Conservation (phyloP, 495 filamentous ascomycete species). For the Penicillium bovifimosum region DNA sequence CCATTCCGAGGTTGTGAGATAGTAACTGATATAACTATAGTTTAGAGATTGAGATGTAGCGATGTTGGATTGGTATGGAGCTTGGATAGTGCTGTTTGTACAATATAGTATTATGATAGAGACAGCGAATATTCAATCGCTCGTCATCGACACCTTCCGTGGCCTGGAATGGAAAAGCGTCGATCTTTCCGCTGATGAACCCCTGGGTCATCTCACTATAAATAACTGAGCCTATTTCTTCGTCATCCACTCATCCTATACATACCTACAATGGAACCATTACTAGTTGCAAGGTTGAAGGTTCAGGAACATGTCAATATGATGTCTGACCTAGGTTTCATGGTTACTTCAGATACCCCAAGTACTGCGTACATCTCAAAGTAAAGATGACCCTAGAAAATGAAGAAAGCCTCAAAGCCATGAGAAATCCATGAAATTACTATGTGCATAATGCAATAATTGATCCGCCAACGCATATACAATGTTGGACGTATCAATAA, state of each 20-base stretch:
- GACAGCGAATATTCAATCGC: not conserved
- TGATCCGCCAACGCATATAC: not conserved
- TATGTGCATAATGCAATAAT: not conserved
- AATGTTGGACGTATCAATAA: not conserved
- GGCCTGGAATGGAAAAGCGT: not conserved
- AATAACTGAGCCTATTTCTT: not conserved
- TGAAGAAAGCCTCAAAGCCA: not conserved
- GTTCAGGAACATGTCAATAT: not conserved
- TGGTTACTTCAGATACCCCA: no score
- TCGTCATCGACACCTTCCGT: not conserved
- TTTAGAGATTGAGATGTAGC: not conserved
- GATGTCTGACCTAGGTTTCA: not conserved
- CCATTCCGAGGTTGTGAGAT: constrained; percentile 11
- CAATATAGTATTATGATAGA: not conserved
- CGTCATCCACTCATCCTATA: no score
- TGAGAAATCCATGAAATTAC: not conserved
- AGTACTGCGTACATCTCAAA: not conserved
- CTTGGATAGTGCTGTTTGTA: no score
- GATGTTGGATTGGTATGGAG: not conserved
- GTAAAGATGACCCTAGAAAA: no score
- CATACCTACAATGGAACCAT: not conserved
- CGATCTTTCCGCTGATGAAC: not conserved
- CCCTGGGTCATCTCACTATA: not conserved
- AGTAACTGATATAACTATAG: not conserved
- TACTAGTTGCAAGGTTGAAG: not conserved